A percentile compares a stretch with the other conserved stretches of the same genome.
These are phyloP conservation scores for Scheffersomyces quercinus DNA, from an alignment of 1,139 yeast genomes.

Conservation along the genomic window DNA sequence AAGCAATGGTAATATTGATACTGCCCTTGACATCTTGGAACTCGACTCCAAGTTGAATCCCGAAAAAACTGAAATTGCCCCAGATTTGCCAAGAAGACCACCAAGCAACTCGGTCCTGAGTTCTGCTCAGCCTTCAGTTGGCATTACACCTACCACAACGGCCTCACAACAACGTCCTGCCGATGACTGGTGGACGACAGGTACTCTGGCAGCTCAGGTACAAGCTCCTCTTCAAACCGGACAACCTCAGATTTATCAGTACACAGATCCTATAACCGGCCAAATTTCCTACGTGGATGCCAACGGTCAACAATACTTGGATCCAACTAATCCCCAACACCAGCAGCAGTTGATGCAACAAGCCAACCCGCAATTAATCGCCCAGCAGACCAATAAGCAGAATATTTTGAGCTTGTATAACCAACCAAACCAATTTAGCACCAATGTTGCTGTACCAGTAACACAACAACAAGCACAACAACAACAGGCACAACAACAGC, in stretches of 20 bases:
- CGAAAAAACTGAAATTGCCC: conserved; percentile 28
- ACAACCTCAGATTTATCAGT: conserved; percentile 54
- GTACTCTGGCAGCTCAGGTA: conserved; percentile 4
- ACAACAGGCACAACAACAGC: conserved; percentile 17
- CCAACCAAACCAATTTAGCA: conserved; percentile 32
- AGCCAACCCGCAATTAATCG: conserved; percentile 40
- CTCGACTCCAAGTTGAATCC: conserved; percentile 42
- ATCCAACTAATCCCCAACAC: conserved; percentile 54
- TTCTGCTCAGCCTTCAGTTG: conserved; percentile 7
- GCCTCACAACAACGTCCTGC: conserved; percentile 13
- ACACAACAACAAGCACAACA: conserved; percentile 12
- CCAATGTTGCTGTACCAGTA: conserved; percentile 27
- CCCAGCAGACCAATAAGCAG: conserved; percentile 48
- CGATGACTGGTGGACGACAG: conserved; percentile 15
- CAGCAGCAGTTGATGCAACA: conserved; percentile 51
- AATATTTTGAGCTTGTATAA: conserved; percentile 42
- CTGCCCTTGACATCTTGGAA: conserved; percentile 50
- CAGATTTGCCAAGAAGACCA: conserved; percentile 50
- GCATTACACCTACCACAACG: conserved; percentile 9
- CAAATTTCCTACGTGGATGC: conserved; percentile 58
- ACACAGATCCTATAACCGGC: conserved; percentile 64
- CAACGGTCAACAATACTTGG: conserved; percentile 60
- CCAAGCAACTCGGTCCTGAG: neutral
- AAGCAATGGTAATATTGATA: conserved; percentile 48
- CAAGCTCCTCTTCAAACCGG: conserved; percentile 9